Base-by-base conservation (phyloP, 2,329 filamentous ascomycete species). In the Epichloe sp. region DNA sequence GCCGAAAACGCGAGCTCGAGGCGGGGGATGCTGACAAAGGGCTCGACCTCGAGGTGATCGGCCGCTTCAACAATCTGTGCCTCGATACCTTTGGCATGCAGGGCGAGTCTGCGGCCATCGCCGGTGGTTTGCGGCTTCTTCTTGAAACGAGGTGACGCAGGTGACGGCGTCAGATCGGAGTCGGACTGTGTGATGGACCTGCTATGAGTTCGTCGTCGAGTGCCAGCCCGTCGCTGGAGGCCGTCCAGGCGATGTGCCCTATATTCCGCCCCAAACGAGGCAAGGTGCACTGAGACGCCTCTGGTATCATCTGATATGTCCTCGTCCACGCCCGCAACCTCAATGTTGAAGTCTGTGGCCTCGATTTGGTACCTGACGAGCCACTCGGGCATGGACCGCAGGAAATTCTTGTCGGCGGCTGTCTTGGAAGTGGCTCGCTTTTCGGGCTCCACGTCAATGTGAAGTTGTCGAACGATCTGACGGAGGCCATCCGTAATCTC, bases 401-500 rank as follows among this genome's bases (percentile, higher is more conserved):
- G 64, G 55, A 95, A 82, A 61, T 86, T 90, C 35, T 72, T 74
- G 48, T 78, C 77, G 53, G 68, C 73, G 36, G 72, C 66, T 10
- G 71, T 71, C 52, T 70, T 75, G n/a, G 71, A 70, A 40, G 64
- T 64, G 4, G 65, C 65, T 38, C 77, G 71, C 62, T 79, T 83
- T n/a, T 67, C 66, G 3, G 82, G 78, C 55, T 85, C 77, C 10
- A 85, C 77, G 54, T 86, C 81, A 34, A 80, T 80, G 44, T 84
- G 80, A 49, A 96, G 75, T 62, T 97, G 89, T 42, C 82, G 80
- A 14, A 96, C 81, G 55, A 98, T 96, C 64, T 97, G 88, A 23
- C 87, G 86, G 35, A 98, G 76, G 21, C 93, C 94, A 61, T 94
- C 86, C 50, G 85, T 93, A 53, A 98, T 95, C 62, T 98, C 93